Evolutionary conservation across 768 basidiomycete species (phyloP), one percentile per base, ranked within the genome.

Genomic region (Asterophora parasitica): DNA sequence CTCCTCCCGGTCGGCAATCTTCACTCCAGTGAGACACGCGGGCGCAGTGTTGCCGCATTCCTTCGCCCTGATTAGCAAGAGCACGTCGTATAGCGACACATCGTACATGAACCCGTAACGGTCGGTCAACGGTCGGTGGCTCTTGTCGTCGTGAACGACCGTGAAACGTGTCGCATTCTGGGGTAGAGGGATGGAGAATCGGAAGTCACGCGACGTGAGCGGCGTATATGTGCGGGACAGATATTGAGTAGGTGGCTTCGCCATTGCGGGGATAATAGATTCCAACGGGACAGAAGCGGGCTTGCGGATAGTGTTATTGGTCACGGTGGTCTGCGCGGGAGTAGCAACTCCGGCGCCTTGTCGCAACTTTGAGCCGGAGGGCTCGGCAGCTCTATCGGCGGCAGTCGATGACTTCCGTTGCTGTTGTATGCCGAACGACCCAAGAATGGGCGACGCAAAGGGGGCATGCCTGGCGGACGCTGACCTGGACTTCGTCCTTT

Each of bases 21-120:
- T 90, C 49, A 92, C 84, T 0, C 91, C 92, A 0, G 90, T 92
- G 39, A 90, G 69, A 58, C 88, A 90, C 6, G 89, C 88, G 3
- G 91, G 89, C 0, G 90, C 90, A 0, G 84, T 79, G 55, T 77
- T 85, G 39, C 78, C 72, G 49, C 85, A 89, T 47, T 83, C 82
- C 57, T 74, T 79, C 13, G 86, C 88, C 23, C 87, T 75, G 7
- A 86, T 63, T 20, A 94, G 74, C 11, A 95, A 67, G 19, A 91
- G 72, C 20, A 88, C 74, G 57, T 94, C 92, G 57, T 92, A 90
- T 56, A 82, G 76, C 2, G 83, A 80, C 1, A 92, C 77, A 54
- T 92, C 90, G 50, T 93, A 93, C 64, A 93, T 84, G 69, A 94
- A 94, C 0, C 92, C 92, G 58, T 85, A 94, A 4, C 90, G 82